Base-by-base conservation (phyloP, 495 filamentous ascomycete genomes). In the Aspergillus sparsus region DNA sequence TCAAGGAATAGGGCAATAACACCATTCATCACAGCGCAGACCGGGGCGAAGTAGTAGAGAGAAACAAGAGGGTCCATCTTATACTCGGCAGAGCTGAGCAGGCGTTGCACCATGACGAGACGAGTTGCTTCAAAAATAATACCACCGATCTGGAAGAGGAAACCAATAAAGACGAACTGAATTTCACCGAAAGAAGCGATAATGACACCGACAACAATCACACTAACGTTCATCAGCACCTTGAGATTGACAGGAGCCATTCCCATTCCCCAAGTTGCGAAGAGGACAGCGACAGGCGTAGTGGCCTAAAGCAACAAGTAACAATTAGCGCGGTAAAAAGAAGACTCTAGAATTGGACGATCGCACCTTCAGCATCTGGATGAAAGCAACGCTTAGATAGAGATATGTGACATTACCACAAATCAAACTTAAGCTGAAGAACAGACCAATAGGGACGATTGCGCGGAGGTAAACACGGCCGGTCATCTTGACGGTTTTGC, bases 31-130 rank as follows among this genome's bases (percentile, higher is more conserved):
- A 85, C 80, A 55, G 92, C 91, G 77, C 92, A 97, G 64, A 93
- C 87, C 7, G 92, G 92, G 9, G 93, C 92, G 66, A 93, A 97
- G 82, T 97, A 96, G 84, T 96, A 97, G 10, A 97, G 84, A 7
- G 93, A 96, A 37, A 97, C 92, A 41, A 96, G 83, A 53, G 92
- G 92, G 73, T 97, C 92, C 92, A 97, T 97, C 87, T 96, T 96
- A 84, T 86, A 96, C 78, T 96, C 92, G 53, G 89, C 81, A 10
- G 89, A 91, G 83, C 87, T 92, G 56, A 97, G 85, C 50, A 97
- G 82, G 45, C 86, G 86, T 80, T 96, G 88, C 46, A 97, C 91
- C 89, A 97, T 87, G 74, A 91, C 90, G 64, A 97, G 83, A 66
- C 92, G 90, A 65, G 91, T 87, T 55, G 92, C 92, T 78, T 97